phyloP scores from a whole-genome alignment of 2,329 filamentous ascomycete genomes.

The Cytospora piceicola region DNA sequence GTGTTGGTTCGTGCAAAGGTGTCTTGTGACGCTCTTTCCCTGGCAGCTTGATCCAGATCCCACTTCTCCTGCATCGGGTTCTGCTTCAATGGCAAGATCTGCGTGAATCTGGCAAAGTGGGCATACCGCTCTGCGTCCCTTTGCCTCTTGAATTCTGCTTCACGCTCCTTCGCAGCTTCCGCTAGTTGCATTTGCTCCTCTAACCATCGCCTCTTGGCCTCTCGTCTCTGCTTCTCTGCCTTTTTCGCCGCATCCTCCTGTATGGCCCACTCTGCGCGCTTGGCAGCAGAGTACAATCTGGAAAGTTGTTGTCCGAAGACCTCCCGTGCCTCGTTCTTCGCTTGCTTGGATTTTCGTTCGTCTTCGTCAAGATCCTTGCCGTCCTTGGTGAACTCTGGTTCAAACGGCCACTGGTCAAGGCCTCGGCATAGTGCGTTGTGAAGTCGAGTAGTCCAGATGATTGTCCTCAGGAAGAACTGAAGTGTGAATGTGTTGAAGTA shows the following conservation, averaged over 20 bases:
- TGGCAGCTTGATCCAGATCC: constrained; percentile 1
- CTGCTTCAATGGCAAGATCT: background rate
- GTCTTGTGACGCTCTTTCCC: background rate
- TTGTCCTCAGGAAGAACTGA: constrained; percentile 23
- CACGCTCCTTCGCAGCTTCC: background rate
- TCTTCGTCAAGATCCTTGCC: background rate
- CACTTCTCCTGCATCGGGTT: constrained; percentile 15
- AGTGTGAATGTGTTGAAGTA: constrained; percentile 23
- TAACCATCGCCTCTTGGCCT: background rate
- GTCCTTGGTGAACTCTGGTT: constrained; percentile 8
- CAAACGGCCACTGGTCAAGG: constrained; percentile 16
- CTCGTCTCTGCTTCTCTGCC: constrained; percentile 3
- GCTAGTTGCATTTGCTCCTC: background rate
- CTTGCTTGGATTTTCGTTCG: background rate
- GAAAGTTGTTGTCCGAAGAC: constrained; percentile 12
- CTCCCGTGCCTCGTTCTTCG: constrained; percentile 4
- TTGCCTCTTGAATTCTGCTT: constrained; percentile 6
- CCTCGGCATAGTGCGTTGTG: constrained; percentile 3
- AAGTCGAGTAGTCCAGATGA: constrained; percentile 24
- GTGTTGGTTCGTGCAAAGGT: background rate
- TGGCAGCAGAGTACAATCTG: constrained; percentile 4
- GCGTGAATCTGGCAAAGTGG: background rate
- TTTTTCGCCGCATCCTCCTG: background rate
- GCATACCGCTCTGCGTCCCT: background rate
- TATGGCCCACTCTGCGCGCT: constrained; percentile 9